Evolutionary conservation across 345 rosid species (phyloP), one percentile per base, ranked within the genome.

Genomic region (Iberis pinnata): DNA sequence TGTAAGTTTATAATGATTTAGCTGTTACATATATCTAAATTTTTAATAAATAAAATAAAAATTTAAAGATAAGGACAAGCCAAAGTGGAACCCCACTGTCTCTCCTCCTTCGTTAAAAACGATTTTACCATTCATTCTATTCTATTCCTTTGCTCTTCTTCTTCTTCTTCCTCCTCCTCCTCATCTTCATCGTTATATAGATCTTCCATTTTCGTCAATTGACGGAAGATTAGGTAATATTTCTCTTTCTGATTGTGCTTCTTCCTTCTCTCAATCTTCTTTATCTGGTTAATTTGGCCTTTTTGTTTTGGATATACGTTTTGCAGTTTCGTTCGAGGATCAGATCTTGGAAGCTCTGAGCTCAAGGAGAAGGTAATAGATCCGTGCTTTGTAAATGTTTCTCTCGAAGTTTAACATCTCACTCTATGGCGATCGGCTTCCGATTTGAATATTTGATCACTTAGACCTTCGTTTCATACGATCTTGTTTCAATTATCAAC

Each of bases 71-170:
- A 65, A 29, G 64, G n/a, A 65, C 45, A 65, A 52, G 39, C 43
- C 37, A 52, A 46, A 45, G 71, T 59, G 71, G 65, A 59, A 59
- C 65, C 65, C 71, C 61, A 67, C 65, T 52, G n/a, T n/a, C n/a
- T n/a, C n/a, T n/a, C n/a, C n/a, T 54, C 52, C 64, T 66, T 17
- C 35, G 8, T 41, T 10, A 16, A 16, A 56, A 49, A 42, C 39
- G 53, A 13, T 39, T 56, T 56, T 41, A 29, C 50, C 41, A n/a
- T n/a, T n/a, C 31, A 56, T 26, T 17, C n/a, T n/a, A n/a, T n/a
- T 36, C 43, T 27, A 18, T 53, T 43, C 38, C 14, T 25, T 18
- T 31, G 26, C 49, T 41, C 47, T 0, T 52, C 49, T 42, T 39
- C 47, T 7, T 29, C 49, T 4, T 46, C 46, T 8, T 43, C 49